Conservation (phyloP, 2,329 filamentous ascomycete genomes). For the Phialocephala subalpina region DNA sequence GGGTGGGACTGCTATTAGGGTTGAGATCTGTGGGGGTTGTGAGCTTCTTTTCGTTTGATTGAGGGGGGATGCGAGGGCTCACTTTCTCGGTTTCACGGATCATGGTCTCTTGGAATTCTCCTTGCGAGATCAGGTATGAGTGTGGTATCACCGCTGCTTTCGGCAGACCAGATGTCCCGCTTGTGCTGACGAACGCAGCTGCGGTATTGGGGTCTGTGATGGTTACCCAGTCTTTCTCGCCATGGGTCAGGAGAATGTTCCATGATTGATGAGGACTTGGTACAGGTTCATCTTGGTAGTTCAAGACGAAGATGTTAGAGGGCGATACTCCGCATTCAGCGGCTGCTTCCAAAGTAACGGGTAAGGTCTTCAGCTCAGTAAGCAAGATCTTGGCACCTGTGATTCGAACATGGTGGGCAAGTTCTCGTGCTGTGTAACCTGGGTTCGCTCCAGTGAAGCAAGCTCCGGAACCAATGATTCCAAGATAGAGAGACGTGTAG, state of each 20-base stretch:
- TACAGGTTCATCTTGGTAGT: conserved; percentile 32
- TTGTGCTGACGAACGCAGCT: conserved; percentile 51
- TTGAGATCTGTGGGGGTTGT: conserved; percentile 46
- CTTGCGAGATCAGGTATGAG: conserved; percentile 26
- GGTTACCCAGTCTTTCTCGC: conserved; percentile 37
- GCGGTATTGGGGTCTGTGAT: conserved; percentile 17
- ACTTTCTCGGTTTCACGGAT: conserved; percentile 6
- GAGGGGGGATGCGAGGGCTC: neutral
- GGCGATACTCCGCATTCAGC: conserved; percentile 39
- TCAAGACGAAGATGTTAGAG: conserved; percentile 39
- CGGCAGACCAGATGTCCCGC: conserved; percentile 66
- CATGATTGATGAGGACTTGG: conserved; percentile 31
- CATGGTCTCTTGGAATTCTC: conserved; percentile 14
- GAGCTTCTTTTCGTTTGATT: neutral
- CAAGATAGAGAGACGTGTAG: conserved; percentile 30
- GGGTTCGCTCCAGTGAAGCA: conserved; percentile 40
- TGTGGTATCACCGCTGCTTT: conserved; percentile 48
- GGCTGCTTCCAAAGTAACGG: conserved; percentile 31
- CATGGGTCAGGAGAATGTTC: conserved; percentile 30
- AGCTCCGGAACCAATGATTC: conserved; percentile 38
- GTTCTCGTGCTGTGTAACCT: conserved; percentile 38
- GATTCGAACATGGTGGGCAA: conserved; percentile 40
- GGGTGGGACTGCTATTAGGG: conserved; percentile 59
- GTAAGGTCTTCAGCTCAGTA: conserved; percentile 36
- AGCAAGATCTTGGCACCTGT: conserved; percentile 38